These are phyloP conservation scores for Gossypium rotundifolium DNA, from an alignment of 345 rosid species.

Conservation along the genomic window DNA sequence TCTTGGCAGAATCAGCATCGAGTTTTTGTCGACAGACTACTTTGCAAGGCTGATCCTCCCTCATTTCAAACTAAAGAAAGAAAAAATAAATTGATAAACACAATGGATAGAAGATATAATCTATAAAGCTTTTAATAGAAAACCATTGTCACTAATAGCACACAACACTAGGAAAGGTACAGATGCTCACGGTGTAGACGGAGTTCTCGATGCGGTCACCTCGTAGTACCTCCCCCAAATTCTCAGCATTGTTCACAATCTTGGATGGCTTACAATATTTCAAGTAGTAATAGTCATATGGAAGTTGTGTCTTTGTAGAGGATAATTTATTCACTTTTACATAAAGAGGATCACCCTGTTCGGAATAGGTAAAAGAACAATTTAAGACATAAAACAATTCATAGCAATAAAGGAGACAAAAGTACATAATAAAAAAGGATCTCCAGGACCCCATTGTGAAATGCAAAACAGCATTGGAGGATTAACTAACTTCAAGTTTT, in stretches of 20 bases:
- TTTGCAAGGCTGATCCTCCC: constrained; percentile 79
- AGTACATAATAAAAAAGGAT: neutral
- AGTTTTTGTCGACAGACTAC: constrained; percentile 57
- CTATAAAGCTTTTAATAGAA: neutral
- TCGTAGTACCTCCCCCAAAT: constrained; percentile 45
- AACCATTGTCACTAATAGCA: neutral
- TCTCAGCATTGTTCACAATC: constrained; percentile 12
- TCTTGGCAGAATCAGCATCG: constrained; percentile 68
- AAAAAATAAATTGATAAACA: constrained; percentile 8
- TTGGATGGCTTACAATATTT: constrained; percentile 37
- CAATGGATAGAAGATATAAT: neutral
- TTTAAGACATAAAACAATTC: neutral
- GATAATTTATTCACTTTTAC: constrained; percentile 98
- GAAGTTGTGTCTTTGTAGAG: constrained; percentile 94
- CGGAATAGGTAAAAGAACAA: constrained; percentile 28
- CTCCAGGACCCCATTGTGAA: too few species aligned
- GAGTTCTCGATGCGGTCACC: constrained; percentile 99
- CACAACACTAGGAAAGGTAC: neutral
- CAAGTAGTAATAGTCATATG: constrained; percentile 88
- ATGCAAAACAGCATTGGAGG: too few species aligned
- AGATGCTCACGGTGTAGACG: constrained; percentile 57
- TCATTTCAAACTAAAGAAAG: constrained; percentile 68
- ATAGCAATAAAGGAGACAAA: neutral
- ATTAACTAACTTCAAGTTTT: too few species aligned
- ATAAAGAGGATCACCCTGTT: constrained; percentile 70